A percentile compares a stretch with the other conserved stretches of the same genome.
phyloP scores from a whole-genome alignment of 352 stramenopile species.

The Globisporangium viniferum region DNA sequence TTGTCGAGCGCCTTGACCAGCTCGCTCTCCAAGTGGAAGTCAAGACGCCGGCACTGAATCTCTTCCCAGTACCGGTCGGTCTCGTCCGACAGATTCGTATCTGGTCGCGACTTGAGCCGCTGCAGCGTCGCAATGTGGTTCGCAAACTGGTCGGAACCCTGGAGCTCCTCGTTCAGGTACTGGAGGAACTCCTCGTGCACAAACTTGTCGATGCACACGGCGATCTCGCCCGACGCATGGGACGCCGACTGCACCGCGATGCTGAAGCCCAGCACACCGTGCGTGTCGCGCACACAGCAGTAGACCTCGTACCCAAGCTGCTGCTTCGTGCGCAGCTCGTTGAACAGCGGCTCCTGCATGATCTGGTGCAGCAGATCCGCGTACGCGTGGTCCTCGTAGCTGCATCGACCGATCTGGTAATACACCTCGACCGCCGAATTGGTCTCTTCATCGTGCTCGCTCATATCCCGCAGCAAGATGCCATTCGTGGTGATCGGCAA shows the following conservation, averaged over 20 bases:
- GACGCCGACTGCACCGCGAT: constrained; percentile 71
- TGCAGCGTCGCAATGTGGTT: constrained; percentile 46
- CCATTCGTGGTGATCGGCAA: constrained; percentile 54
- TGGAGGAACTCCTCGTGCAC: constrained; percentile 42
- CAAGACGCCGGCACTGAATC: constrained; percentile 52
- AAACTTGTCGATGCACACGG: constrained; percentile 58
- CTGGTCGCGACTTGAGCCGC: constrained; percentile 39
- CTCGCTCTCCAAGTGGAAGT: constrained; percentile 60
- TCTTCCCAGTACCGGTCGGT: constrained; percentile 75
- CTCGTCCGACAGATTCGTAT: constrained; percentile 50
- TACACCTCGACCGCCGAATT: constrained; percentile 85
- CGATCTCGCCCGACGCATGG: constrained; percentile 52
- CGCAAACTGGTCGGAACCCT: constrained; percentile 23
- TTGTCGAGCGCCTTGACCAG: constrained; percentile 34
- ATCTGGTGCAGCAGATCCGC: constrained; percentile 70
- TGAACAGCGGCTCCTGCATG: constrained; percentile 81
- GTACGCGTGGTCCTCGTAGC: constrained; percentile 48
- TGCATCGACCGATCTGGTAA: constrained; percentile 71
- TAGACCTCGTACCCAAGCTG: constrained; percentile 83
- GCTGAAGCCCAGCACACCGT: constrained; percentile 71
- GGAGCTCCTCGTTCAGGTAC: constrained; percentile 32
- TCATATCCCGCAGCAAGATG: constrained; percentile 54
- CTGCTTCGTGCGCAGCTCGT: constrained; percentile 75
- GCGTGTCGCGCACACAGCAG: constrained; percentile 70
- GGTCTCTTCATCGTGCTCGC: constrained; percentile 60